phyloP scores from a whole-genome alignment of 83 land plant species.

The Picea abies region DNA sequence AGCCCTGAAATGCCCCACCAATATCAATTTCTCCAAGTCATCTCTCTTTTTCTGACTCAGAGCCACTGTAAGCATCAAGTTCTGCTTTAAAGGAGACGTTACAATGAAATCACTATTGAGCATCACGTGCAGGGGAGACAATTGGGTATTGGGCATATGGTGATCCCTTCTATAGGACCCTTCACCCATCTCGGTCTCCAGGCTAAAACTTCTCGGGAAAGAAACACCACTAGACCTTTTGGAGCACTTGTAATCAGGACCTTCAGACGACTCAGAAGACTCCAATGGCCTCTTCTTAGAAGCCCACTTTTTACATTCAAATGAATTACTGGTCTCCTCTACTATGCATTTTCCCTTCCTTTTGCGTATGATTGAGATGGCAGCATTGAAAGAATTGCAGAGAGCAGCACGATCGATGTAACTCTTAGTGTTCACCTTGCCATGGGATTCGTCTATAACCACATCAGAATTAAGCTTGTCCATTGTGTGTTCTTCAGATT shows the following conservation, averaged over 20 bases:
- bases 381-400: not conserved
- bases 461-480: not conserved
- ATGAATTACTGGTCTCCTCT: not conserved
- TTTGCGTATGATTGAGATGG: not conserved
- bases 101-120: conserved; percentile 46
- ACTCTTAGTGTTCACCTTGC: not conserved
- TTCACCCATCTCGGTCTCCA: too few species aligned
- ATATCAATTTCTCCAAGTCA: conserved; percentile 17
- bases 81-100: conserved; percentile 38
- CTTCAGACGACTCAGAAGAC: not conserved
- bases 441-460: not conserved
- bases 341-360: not conserved
- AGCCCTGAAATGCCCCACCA: conserved; percentile 42
- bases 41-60: conserved; percentile 21
- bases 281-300: not conserved
- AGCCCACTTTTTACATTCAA: not conserved
- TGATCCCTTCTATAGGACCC: not conserved
- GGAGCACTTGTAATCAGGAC: not conserved
- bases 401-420: not conserved
- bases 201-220: not conserved
- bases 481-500: not conserved
- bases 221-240: not conserved
- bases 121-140: conserved; percentile 24
- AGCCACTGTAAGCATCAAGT: conserved; percentile 37
- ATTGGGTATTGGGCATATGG: not conserved